Evolutionary conservation across 1,284 basidiomycete genomes (phyloP), one percentile per base, ranked within the genome.

Genomic region (Fomes fomentarius): DNA sequence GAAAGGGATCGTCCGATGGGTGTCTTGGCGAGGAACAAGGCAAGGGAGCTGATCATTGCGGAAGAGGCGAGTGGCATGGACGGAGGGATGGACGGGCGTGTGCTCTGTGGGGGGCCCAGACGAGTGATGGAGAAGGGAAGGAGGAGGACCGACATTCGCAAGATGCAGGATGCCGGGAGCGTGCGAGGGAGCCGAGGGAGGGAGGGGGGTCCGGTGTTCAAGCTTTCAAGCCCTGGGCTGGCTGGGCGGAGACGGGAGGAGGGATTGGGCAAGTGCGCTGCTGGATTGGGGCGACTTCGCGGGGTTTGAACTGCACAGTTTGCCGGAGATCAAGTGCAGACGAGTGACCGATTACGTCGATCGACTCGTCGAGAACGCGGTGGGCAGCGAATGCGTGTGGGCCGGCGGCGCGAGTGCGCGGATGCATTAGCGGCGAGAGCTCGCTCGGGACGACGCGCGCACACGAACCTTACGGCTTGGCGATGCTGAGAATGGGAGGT

Each of bases 301-400:
- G 51, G 51, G 40, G 44, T 52, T 47, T 41, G 51, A 52, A 47
- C 30, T 33, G n/a, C n/a, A n/a, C 17, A 12, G 12, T n/a, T 35
- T 47, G 37, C 30, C 50, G 50, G 43, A 47, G 37, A 45, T 52
- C 19, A 40, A 9, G 25, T 14, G 22, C 34, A 48, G 41, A 42
- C 40, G 47, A 41, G 39, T 50, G 47, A 30, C 42, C 42, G 43
- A 50, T 54, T 54, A 54, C 47, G 53, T 54, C 43, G 53, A 49
- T 48, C 35, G 34, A 39, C 33, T 17, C 21, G 37, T 44, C 39
- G 39, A 35, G 52, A 35, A 25, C 52, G n/a, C n/a, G 39, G 17
- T 30, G 8, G 17, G 33, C 11, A 45, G 42, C 41, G 47, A 17
- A 45, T 49, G 22, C 26, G n/a, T 12, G 34, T 35, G 30, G 37